Evolutionary conservation across 768 basidiomycete genomes (phyloP), one percentile per base, ranked within the genome.

Genomic region (Melanogaster broomeanus): DNA sequence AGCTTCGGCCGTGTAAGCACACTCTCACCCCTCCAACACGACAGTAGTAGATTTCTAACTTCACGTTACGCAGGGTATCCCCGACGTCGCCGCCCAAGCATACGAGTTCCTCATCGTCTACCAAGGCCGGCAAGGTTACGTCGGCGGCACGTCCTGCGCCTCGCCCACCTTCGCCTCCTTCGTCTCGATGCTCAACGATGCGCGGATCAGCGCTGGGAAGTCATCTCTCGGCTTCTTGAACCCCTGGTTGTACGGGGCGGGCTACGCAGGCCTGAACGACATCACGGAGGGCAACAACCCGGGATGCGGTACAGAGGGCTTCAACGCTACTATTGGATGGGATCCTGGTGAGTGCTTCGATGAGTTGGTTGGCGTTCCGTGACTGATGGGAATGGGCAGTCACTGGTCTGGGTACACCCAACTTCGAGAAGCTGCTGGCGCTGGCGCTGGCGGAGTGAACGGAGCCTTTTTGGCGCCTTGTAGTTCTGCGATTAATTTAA

Each of bases 71-170:
- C 25, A 58, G 83, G 87, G 71, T 11, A 72, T 75, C 58, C 88
- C 87, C 10, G 88, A 90, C 56, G 84, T 89, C 30, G 70, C 86
- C 0, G 85, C 87, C 0, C 85, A 85, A 60, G 73, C 75, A 1
- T 59, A 64, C 38, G 62, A 68, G 31, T 88, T 80, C 74, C 64
- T 68, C 12, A 74, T 87, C 38, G 74, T 74, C 65, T 65, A 75
- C 42, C 47, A 60, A 24, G 83, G 83, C 3, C 16, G 42, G 6
- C 27, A 70, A 12, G 52, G 51, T n/a, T 61, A 65, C 2, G 75
- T 82, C 49, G 78, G 72, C 1, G 88, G 88, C 30, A 90, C 88
- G 2, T 87, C 85, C 13, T 83, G 83, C 1, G 62, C 86, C 1
- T 61, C 83, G 8, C 88, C 87, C 0, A 75, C 84, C 0, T 84